phyloP scores from a whole-genome alignment of 768 basidiomycete species.

The Trametes gibbosa region DNA sequence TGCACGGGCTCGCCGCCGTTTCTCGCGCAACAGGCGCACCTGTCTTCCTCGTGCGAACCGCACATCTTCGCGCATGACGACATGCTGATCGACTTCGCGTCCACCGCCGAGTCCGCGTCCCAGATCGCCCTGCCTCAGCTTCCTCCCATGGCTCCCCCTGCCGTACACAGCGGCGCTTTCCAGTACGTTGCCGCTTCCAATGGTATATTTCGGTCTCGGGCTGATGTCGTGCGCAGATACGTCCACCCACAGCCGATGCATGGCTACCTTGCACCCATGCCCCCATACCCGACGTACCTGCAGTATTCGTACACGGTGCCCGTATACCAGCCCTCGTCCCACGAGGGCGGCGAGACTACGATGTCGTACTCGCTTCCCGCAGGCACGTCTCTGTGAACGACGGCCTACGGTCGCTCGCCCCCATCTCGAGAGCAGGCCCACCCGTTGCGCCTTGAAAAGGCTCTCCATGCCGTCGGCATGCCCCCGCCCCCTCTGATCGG shows the following conservation, averaged over 20 bases:
- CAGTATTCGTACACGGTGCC: slow-evolving; percentile 11
- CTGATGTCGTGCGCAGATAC: not conserved
- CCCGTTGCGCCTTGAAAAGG: too few species aligned
- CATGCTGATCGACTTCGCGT: slow-evolving; percentile 9
- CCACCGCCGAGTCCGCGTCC: slow-evolving; percentile 5
- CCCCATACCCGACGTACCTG: slow-evolving; percentile 7
- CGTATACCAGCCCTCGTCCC: not conserved
- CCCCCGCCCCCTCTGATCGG: not conserved
- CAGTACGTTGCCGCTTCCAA: not conserved
- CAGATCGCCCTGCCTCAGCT: slow-evolving; percentile 17
- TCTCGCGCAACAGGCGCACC: slow-evolving; percentile 5
- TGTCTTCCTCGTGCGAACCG: slow-evolving; percentile 1
- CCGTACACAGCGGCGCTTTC: slow-evolving; percentile 7
- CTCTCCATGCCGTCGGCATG: too few species aligned
- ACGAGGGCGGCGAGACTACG: slow-evolving; percentile 6
- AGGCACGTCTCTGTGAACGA: not conserved
- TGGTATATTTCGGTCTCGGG: not conserved
- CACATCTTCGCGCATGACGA: slow-evolving; percentile 7
- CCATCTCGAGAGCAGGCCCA: too few species aligned
- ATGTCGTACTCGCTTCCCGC: slow-evolving; percentile 11
- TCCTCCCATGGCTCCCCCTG: slow-evolving; percentile 9
- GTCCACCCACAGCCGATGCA: slow-evolving; percentile 8
- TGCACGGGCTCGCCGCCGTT: slow-evolving; percentile 18
- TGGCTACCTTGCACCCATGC: not conserved
- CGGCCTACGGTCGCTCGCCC: not conserved